Evolutionary conservation across 2,329 filamentous ascomycete species (phyloP), one percentile per base, ranked within the genome.

Genomic region (Ceratocystis smalleyi): DNA sequence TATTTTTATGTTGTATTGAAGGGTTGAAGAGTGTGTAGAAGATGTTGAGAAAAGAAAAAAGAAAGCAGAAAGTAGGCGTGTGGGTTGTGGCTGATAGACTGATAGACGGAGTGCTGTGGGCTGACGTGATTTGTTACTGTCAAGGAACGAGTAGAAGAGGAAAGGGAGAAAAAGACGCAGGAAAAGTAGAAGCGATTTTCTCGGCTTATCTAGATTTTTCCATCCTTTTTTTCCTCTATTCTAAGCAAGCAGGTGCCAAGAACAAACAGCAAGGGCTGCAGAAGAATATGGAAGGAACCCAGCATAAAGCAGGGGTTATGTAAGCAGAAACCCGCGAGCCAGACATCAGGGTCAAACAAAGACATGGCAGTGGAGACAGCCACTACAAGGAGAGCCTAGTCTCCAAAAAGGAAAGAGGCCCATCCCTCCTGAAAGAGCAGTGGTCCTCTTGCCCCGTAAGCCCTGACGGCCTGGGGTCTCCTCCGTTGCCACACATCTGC

Each of bases 121-220:
- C 12, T 40, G n/a, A 61, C 19, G 15, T 40, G 12, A 40, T 40
- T 40, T 40, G 35, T 15, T 15, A 40, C 35, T 40, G 35, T 40
- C 10, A 40, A 15, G 24, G 15, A 45, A 61, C 6, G 15, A 43
- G 30, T 24, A 43, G 43, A 12, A 63, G 24, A 57, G 61, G 45
- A 49, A 63, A 63, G 61, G 45, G 61, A 63, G 61, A 63, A 49
- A 63, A 63, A 24, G 49, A 40, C 35, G 35, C 10, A 40, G 12
- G 35, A 40, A 40, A 40, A 40, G 12, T 5, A 40, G 35, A 40
- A 15, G 35, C 35, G 35, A 40, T 40, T 22, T 19, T 24, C 35
- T 43, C 22, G 32, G 47, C 35, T 63, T 63, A 45, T 63, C 61
- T 63, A 63, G 49, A 57, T 43, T 63, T 63, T 63, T 57, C 61